Evolutionary conservation across 495 filamentous ascomycete species (phyloP).

Genomic region (Penicillium simplicissimum): DNA sequence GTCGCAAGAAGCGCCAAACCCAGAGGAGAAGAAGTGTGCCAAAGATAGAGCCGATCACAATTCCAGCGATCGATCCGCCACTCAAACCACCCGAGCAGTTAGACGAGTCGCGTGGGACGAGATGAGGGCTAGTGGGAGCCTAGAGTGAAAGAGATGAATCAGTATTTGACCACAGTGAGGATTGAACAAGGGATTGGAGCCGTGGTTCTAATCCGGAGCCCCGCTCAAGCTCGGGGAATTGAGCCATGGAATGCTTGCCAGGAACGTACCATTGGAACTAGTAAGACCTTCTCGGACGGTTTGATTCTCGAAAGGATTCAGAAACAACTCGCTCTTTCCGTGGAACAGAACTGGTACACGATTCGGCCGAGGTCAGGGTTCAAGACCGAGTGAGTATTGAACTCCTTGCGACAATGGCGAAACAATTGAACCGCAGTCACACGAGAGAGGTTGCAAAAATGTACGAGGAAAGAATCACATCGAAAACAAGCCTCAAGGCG

Average conservation of each 20-base stretch:
- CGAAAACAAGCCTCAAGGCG: neutral
- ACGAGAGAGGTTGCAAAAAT: neutral
- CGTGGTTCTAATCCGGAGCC: conserved; percentile 2
- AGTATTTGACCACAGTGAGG: neutral
- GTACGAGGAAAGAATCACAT: neutral
- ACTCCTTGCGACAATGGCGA: neutral
- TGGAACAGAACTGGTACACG: neutral
- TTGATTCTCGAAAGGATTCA: neutral
- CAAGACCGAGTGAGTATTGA: neutral
- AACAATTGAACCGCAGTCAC: neutral
- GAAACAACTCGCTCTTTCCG: neutral
- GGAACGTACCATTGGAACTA: conserved; percentile 7
- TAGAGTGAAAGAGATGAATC: neutral
- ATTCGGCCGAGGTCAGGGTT: neutral
- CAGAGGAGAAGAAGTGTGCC: conserved; percentile 56
- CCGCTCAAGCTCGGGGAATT: neutral
- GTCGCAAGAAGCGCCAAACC: conserved; percentile 40
- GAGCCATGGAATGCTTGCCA: conserved; percentile 8
- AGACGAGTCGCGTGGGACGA: conserved; percentile 27
- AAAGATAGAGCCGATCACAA: conserved; percentile 59
- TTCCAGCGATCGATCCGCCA: conserved; percentile 59
- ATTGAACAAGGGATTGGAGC: neutral
- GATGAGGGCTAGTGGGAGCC: conserved; percentile 21
- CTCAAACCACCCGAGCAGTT: conserved; percentile 45
- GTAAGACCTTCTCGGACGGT: neutral